Conservation (phyloP, 108 stramenopile genomes). For the Pelagomonas calceolata region DNA sequence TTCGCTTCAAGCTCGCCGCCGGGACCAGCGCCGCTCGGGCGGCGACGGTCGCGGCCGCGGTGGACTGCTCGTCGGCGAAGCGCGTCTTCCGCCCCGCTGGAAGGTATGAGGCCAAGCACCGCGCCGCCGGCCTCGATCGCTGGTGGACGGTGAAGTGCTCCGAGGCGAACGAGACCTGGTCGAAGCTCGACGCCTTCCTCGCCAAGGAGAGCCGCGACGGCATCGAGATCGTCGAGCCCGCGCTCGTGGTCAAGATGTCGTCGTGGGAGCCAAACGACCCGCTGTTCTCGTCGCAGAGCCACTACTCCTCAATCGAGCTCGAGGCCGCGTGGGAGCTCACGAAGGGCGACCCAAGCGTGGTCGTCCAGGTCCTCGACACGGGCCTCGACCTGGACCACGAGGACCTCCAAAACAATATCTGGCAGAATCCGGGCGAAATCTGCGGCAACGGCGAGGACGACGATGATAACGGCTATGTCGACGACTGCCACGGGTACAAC, state of each 20-base stretch:
- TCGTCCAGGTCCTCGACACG: background rate
- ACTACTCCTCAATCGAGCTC: background rate
- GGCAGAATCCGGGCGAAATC: background rate
- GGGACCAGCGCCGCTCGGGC: too few relatives aligned
- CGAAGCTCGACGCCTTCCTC: background rate
- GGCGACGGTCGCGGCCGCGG: too few relatives aligned
- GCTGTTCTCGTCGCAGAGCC: background rate
- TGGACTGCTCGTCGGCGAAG: background rate
- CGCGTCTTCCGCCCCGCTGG: background rate
- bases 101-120: background rate
- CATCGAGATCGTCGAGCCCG: background rate
- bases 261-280: background rate
- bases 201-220: background rate
- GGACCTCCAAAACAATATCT: background rate
- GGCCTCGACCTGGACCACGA: background rate
- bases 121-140: background rate
- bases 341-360: background rate
- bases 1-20: background rate
- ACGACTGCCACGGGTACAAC: conserved; percentile 1
- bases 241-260: background rate
- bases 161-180: background rate
- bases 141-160: background rate
- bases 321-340: background rate
- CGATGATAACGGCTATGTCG: background rate
- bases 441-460: background rate